These are phyloP conservation scores for Cadophora luteo-olivacea DNA, from an alignment of 2,329 filamentous ascomycete species.

Conservation along the genomic window DNA sequence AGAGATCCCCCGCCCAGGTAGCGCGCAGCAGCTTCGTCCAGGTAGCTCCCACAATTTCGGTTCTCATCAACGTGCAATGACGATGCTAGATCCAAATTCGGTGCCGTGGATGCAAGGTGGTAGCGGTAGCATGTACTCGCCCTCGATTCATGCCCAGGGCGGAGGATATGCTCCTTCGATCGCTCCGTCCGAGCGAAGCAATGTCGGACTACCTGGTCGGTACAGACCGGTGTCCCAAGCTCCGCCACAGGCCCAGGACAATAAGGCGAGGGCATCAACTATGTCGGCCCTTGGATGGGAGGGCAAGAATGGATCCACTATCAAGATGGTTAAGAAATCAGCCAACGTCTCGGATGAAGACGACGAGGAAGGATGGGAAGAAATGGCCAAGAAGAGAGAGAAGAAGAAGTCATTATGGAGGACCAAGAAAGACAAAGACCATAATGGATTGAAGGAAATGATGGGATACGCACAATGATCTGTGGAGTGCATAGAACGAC, in stretches of 20 bases:
- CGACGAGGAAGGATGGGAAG: constrained; percentile 72
- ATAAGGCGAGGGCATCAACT: constrained; percentile 43
- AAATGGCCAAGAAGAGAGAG: constrained; percentile 72
- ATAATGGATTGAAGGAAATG: constrained; percentile 43
- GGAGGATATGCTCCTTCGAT: constrained; percentile 83
- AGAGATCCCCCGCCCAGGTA: constrained; percentile 36
- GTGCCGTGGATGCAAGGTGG: constrained; percentile 60
- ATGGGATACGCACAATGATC: constrained; percentile 38
- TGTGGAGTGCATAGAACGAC: constrained; percentile 29
- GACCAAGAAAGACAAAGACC: constrained; percentile 62
- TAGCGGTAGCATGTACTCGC: constrained; percentile 52
- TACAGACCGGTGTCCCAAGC: constrained; percentile 87
- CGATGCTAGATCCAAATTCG: constrained; percentile 77
- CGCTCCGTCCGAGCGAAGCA: constrained; percentile 94
- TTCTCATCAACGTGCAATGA: constrained; percentile 69
- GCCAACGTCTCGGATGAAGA: constrained; percentile 61
- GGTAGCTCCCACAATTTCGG: constrained; percentile 20
- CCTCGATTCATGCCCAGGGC: constrained; percentile 55
- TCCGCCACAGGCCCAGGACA: constrained; percentile 45
- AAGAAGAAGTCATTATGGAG: constrained; percentile 72
- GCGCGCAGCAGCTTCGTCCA: constrained; percentile 34
- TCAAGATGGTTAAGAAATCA: constrained; percentile 49
- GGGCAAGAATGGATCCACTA: constrained; percentile 49
- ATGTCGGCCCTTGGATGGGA: constrained; percentile 44
- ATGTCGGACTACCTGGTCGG: constrained; percentile 84